Conservation (phyloP, 495 filamentous ascomycete genomes). For the Penicillium malachiteum region DNA sequence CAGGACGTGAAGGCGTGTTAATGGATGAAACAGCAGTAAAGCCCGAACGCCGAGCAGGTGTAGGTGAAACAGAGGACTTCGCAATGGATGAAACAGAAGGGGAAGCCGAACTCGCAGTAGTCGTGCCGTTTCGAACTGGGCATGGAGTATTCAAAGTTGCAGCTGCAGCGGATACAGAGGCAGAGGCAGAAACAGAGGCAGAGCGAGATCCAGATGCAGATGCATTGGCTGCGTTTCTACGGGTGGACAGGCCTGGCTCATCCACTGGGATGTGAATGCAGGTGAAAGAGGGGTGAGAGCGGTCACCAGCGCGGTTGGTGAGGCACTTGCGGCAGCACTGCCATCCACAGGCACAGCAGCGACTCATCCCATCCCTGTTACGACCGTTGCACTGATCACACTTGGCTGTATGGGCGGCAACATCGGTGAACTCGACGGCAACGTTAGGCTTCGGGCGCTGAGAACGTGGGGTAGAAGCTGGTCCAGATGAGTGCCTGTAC, state of each 20-base stretch:
- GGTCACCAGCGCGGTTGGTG: conserved; percentile 14
- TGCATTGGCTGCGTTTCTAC: not conserved
- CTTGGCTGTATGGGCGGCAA: conserved; percentile 49
- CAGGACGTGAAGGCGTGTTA: too few species aligned
- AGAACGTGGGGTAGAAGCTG: not conserved
- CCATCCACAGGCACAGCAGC: conserved; percentile 44
- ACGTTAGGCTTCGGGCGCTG: not conserved
- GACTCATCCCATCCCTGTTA: conserved; percentile 43
- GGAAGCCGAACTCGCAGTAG: too few species aligned
- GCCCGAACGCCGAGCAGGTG: too few species aligned
- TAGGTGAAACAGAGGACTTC: too few species aligned
- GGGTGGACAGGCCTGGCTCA: not conserved
- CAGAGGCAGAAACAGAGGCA: not conserved
- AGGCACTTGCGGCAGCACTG: conserved; percentile 46
- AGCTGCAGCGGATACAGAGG: not conserved
- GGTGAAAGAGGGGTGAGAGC: conserved; percentile 19
- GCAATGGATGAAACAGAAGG: too few species aligned
- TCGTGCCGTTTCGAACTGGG: too few species aligned
- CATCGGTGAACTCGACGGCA: conserved; percentile 25
- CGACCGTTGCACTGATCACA: conserved; percentile 50
- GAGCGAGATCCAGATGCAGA: too few species aligned
- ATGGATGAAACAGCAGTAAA: too few species aligned
- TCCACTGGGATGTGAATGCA: conserved; percentile 14
- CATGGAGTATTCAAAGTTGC: not conserved
- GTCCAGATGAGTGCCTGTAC: not conserved